These are phyloP conservation scores for Pseudogymnoascus sp. DNA, from an alignment of 2,329 filamentous ascomycete species.

Conservation along the genomic window DNA sequence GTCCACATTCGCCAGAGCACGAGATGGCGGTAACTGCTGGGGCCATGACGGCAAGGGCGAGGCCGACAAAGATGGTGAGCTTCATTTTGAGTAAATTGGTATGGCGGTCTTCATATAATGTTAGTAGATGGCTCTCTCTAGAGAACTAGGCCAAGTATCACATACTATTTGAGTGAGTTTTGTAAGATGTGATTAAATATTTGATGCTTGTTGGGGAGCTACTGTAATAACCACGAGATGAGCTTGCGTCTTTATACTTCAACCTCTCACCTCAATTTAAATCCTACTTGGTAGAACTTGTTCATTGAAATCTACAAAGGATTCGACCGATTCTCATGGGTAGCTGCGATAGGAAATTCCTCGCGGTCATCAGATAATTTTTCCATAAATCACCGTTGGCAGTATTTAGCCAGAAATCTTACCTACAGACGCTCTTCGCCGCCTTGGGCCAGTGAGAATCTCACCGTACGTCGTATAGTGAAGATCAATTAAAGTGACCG, in stretches of 20 bases:
- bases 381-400: background rate
- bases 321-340: background rate
- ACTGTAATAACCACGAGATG: background rate
- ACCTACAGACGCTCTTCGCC: background rate
- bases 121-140: background rate
- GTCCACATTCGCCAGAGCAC: background rate
- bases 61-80: background rate
- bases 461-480: background rate
- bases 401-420: background rate
- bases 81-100: background rate
- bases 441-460: background rate
- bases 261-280: background rate
- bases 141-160: background rate
- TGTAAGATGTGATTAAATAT: background rate
- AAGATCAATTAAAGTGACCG: background rate
- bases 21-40: background rate
- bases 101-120: background rate
- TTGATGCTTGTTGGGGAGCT: background rate
- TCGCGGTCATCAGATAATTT: background rate
- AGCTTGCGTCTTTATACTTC: conserved; percentile 1
- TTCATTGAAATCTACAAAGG: background rate
- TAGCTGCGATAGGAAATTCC: background rate
- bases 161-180: background rate
- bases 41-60: background rate
- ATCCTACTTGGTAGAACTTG: background rate